These are phyloP conservation scores for Yamadazyma aaseri DNA, from an alignment of 1,139 yeast genomes.

Conservation along the genomic window DNA sequence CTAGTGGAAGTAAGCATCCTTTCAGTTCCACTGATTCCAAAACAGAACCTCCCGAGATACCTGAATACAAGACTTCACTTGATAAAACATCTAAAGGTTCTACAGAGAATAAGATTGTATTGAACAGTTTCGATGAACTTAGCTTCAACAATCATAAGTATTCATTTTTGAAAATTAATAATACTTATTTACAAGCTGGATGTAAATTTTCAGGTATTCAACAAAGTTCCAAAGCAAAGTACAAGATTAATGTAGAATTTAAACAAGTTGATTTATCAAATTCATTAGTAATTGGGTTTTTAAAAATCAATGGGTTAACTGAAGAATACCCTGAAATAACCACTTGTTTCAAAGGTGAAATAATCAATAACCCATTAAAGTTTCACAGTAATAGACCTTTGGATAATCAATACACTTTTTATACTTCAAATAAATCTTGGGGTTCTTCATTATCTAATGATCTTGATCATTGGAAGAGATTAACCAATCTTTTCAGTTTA, in stretches of 20 bases:
- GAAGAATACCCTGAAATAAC: conserved; percentile 73
- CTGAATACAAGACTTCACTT: not conserved
- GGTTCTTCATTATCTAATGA: conserved; percentile 68
- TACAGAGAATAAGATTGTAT: not conserved
- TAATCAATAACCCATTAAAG: conserved; percentile 55
- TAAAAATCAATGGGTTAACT: conserved; percentile 79
- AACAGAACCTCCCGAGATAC: not conserved
- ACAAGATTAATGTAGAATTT: conserved; percentile 70
- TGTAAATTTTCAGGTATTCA: conserved; percentile 68
- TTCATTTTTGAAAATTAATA: conserved; percentile 20
- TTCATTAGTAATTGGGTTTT: conserved; percentile 69
- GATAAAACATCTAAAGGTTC: not conserved
- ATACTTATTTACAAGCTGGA: conserved; percentile 57
- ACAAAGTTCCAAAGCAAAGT: conserved; percentile 65
- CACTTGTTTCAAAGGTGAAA: conserved; percentile 86
- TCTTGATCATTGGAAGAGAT: conserved; percentile 82
- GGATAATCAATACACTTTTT: conserved; percentile 29
- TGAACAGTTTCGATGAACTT: conserved; percentile 9
- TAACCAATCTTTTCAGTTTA: conserved; percentile 44
- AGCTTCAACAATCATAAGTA: conserved; percentile 13
- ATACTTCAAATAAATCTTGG: conserved; percentile 50
- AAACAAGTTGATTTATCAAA: conserved; percentile 64
- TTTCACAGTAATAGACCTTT: conserved; percentile 16
- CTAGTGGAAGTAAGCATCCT: not conserved
- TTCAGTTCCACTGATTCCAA: not conserved